Evolutionary conservation across 2,329 filamentous ascomycete species (phyloP), one percentile per base, ranked within the genome.

Genomic region (Coleophoma crateriformis): DNA sequence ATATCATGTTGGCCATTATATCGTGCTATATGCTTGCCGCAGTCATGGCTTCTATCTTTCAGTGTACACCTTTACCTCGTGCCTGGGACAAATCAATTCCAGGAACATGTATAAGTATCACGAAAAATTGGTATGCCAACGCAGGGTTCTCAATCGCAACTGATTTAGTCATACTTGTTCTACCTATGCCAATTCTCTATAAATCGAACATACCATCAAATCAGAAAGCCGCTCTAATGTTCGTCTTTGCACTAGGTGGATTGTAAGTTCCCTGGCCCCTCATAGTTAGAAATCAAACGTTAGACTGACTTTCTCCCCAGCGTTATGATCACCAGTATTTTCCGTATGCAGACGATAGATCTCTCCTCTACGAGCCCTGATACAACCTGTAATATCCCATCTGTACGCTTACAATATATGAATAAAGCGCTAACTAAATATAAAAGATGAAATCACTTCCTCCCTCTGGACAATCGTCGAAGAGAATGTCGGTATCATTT

Each of bases 121-220:
- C 70, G 2, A 63, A 61, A 6, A 72, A 73, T 52, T 79, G 75
- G 75, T 72, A 74, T 49, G 68, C 72, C 41, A 77, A 77, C 53
- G 74, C 64, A 10, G 57, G 62, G 3, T 63, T 65, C 54, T 67
- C 66, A 17, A 67, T 69, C 34, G 34, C 61, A 12, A 64, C 62
- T 7, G 67, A 70, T 46, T 37, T 67, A 8, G 52, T 65, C 12
- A 65, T 69, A 46, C 54, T 69, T 35, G 40, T 62, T 13, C 54
- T 68, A 32, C 66, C 67, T 2, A 61, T 68, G 47, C 61, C 64
- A 2, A 54, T 66, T 3, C 58, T 68, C 33, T 63, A 61, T 49
- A 56, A 54, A 7, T 54, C 66, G 15, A 56, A 59, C 19, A 50
- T 69, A 14, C 60, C 61, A 12, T 20, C 50, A 27, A 52, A 50